These are phyloP conservation scores for Dittrichia graveolens DNA, from an alignment of 129 eudicot genomes.

Conservation along the genomic window DNA sequence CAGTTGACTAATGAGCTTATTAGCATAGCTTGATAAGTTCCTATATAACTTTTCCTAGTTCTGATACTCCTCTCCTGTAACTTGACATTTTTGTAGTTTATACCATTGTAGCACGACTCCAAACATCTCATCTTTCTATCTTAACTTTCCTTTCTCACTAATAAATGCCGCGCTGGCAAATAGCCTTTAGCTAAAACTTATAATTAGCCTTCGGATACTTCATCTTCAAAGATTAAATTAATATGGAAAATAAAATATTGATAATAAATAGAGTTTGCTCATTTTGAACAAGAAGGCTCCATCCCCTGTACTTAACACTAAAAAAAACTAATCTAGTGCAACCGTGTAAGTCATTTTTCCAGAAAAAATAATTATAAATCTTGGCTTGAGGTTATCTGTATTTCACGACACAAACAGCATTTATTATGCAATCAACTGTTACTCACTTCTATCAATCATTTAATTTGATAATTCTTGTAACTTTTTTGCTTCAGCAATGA, in stretches of 20 bases:
- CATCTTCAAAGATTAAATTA: neutral
- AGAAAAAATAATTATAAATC: neutral
- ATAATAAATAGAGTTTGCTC: too few species aligned
- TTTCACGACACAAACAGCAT: slow-evolving; percentile 3
- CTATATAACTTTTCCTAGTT: too few species aligned
- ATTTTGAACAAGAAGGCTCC: neutral
- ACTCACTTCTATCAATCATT: neutral
- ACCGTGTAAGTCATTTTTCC: neutral
- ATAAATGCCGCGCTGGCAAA: too few species aligned
- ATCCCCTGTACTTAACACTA: neutral
- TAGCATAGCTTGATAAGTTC: too few species aligned
- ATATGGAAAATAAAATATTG: neutral
- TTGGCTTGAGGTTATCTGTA: neutral
- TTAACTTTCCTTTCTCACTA: too few species aligned
- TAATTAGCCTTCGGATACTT: neutral
- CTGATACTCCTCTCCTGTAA: too few species aligned
- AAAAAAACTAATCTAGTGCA: neutral
- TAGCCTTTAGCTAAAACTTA: too few species aligned
- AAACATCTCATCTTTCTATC: too few species aligned
- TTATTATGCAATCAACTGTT: neutral
- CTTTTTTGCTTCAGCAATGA: neutral
- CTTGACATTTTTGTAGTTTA: too few species aligned
- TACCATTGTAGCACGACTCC: too few species aligned
- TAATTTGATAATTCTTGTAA: neutral
- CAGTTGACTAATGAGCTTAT: too few species aligned